These are phyloP conservation scores for Geotrichum candidum DNA, from an alignment of 1,139 yeast species.

Conservation along the genomic window DNA sequence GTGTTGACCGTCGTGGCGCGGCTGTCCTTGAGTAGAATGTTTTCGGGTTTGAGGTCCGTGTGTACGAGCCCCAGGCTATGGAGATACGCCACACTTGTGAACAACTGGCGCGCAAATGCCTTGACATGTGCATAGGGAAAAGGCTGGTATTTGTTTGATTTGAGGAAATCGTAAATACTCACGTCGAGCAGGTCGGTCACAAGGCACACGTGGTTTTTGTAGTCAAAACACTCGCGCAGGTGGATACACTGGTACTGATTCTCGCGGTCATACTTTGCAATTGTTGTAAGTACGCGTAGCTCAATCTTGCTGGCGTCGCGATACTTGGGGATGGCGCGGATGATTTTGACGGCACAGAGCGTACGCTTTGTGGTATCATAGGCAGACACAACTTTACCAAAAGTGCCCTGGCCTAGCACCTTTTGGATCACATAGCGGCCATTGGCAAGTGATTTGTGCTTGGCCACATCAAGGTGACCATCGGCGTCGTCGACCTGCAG, in stretches of 20 bases:
- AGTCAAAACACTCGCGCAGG: conserved; percentile 84
- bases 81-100: conserved; percentile 78
- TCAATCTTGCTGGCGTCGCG: conserved; percentile 42
- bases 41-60: conserved; percentile 94
- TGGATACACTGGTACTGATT: conserved; percentile 58
- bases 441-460: conserved; percentile 31
- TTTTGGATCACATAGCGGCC: conserved; percentile 42
- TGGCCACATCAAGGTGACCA: conserved; percentile 12
- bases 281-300: conserved; percentile 69
- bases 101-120: conserved; percentile 77
- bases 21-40: conserved; percentile 54
- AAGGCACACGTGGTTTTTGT: conserved; percentile 86
- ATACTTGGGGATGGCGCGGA: conserved; percentile 45
- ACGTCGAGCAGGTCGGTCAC: conserved; percentile 83
- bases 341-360: conserved; percentile 85
- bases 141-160: conserved; percentile 56
- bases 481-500: conserved; percentile 25
- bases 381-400: conserved; percentile 77
- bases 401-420: conserved; percentile 87
- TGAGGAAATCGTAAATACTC: conserved; percentile 84
- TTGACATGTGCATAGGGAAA: conserved; percentile 82
- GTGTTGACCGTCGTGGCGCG: not conserved
- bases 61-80: conserved; percentile 88
- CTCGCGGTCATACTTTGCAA: conserved; percentile 60
- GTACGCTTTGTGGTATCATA: conserved; percentile 46